phyloP scores from a whole-genome alignment of 2,329 filamentous ascomycete species.

The Teratosphaeria pseudoeucalypti region DNA sequence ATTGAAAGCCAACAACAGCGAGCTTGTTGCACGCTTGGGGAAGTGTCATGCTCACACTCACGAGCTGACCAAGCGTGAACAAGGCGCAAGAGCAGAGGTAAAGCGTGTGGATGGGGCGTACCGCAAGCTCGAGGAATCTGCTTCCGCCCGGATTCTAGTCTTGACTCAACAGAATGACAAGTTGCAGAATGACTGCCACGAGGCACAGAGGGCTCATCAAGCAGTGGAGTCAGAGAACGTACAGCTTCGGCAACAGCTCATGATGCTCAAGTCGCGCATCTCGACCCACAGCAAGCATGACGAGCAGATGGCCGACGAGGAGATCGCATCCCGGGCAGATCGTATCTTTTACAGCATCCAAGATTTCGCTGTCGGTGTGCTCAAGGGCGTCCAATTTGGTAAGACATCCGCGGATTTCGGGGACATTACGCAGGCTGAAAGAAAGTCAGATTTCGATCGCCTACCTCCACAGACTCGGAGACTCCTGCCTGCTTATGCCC shows the following conservation, averaged over 20 bases:
- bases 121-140: not conserved
- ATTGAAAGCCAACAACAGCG: not conserved
- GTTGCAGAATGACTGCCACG: not conserved
- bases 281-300: conserved; percentile 53
- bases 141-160: not conserved
- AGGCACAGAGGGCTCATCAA: not conserved
- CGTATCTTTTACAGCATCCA: conserved; percentile 56
- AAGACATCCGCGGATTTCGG: not conserved
- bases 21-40: not conserved
- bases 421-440: not conserved
- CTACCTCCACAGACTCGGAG: not conserved
- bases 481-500: not conserved
- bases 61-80: not conserved
- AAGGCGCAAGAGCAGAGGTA: not conserved
- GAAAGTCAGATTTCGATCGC: not conserved
- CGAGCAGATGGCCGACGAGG: conserved; percentile 51
- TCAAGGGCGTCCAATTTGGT: conserved; percentile 47
- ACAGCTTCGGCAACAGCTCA: conserved; percentile 42
- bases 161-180: not conserved
- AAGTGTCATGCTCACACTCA: not conserved
- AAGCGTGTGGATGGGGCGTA: not conserved
- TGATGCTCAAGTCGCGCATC: conserved; percentile 59
- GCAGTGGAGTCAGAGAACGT: not conserved
- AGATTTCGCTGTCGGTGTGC: conserved; percentile 63
- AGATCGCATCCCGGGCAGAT: conserved; percentile 49